These are phyloP conservation scores for Pseudogymnoascus sp. DNA, from an alignment of 2,329 filamentous ascomycete species.

Conservation along the genomic window DNA sequence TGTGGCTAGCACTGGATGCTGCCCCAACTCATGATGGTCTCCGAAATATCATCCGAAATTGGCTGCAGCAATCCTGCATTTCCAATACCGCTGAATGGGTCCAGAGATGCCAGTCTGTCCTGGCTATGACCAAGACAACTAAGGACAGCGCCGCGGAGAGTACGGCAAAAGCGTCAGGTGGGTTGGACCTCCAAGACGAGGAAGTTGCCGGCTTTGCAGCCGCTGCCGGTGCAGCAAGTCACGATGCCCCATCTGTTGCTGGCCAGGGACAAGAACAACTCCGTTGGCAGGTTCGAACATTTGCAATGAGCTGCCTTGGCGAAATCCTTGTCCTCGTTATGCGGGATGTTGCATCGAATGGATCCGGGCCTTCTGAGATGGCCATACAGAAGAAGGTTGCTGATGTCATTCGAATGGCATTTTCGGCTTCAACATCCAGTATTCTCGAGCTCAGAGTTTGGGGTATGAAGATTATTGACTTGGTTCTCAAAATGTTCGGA, in stretches of 20 bases:
- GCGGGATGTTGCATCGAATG: conserved; percentile 71
- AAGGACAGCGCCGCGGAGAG: conserved; percentile 43
- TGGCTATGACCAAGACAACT: conserved; percentile 78
- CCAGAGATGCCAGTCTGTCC: conserved; percentile 76
- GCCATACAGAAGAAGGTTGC: conserved; percentile 78
- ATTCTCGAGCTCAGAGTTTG: conserved; percentile 85
- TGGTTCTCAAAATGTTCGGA: conserved; percentile 91
- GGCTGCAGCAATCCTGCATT: conserved; percentile 85
- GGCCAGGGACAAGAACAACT: conserved; percentile 74
- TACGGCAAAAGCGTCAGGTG: conserved; percentile 43
- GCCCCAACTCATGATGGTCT: conserved; percentile 71
- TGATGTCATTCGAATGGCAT: conserved; percentile 93
- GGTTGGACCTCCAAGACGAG: conserved; percentile 85
- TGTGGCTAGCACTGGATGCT: conserved; percentile 84
- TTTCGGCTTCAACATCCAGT: conserved; percentile 91
- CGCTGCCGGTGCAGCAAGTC: conserved; percentile 53
- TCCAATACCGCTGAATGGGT: conserved; percentile 80
- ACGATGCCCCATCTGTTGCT: conserved; percentile 47
- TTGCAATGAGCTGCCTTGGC: conserved; percentile 82
- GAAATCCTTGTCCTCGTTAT: conserved; percentile 74
- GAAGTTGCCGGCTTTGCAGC: conserved; percentile 93
- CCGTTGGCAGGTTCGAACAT: conserved; percentile 91
- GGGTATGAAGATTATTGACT: conserved; percentile 89
- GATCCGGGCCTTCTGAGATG: conserved; percentile 69
- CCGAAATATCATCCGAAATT: conserved; percentile 83